Evolutionary conservation across 768 basidiomycete species (phyloP), one percentile per base, ranked within the genome.

Genomic region (Lactarius indigo): DNA sequence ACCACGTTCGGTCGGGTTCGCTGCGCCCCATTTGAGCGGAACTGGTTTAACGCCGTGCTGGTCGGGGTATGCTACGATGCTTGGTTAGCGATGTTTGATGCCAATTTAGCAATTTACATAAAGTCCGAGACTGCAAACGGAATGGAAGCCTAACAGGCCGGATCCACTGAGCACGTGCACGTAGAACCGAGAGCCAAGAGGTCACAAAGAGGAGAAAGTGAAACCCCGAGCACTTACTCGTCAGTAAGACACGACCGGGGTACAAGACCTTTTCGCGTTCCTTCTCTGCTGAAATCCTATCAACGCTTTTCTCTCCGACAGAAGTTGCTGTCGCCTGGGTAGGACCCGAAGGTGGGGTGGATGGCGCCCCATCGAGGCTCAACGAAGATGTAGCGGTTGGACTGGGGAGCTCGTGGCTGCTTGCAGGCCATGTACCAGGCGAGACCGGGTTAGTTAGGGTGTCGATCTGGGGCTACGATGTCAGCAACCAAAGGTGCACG

Each of bases 21-120:
- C 31, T 0, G 89, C 91, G 30, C 94, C 95, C 96, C 96, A 98
- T 30, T 80, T 77, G 23, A 98, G 81, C 0, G 87, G 85, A 73
- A 85, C 83, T 0, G 96, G 96, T 44, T 83, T 79, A 74, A 96
- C 93, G 9, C 93, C 93, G 73, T 92, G 87, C 73, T 97, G 94
- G 73, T 91, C 91, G n/a, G 96, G 94, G 75, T 97, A 96, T 2
- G 94, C 81, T 84, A 37, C 5, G 8, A 52, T 42, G 56, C 31
- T n/a, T 20, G 28, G 52, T 65, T 50, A 50, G 47, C 47, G n/a
- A 23, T 23, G 47, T 13, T 13, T 60, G 60, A 66, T 54, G 56
- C 30, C 37, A 20, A 26, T 50, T 44, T n/a, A 50, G 37, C 28
- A 5, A 15, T 57, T 31, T 35, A 61, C 37, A 26, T 52, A 61